These are phyloP conservation scores for Alnus rubra DNA, from an alignment of 306 rosid species.

Conservation along the genomic window DNA sequence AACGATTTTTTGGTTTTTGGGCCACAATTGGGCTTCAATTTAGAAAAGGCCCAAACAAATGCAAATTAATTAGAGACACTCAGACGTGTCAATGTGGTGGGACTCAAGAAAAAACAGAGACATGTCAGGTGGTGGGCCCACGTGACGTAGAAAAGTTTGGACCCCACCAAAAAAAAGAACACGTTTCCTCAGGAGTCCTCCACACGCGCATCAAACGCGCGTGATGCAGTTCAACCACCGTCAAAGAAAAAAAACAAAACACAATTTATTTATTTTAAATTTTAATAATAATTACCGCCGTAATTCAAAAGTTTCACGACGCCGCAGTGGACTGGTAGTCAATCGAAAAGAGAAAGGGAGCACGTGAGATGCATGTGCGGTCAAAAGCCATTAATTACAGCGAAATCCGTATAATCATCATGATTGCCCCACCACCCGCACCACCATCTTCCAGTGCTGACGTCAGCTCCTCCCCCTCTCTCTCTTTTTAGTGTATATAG, in stretches of 20 bases:
- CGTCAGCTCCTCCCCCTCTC: neutral
- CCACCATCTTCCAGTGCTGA: constrained; percentile 1
- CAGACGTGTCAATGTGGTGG: no score
- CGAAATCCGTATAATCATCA: constrained; percentile 23
- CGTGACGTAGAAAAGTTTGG: neutral
- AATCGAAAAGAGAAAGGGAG: neutral
- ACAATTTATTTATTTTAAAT: neutral
- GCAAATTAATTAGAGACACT: no score
- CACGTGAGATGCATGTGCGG: constrained; percentile 21
- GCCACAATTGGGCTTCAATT: neutral
- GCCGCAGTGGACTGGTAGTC: neutral
- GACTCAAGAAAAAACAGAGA: no score
- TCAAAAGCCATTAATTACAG: neutral
- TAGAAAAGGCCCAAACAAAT: neutral
- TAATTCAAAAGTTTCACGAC: neutral
- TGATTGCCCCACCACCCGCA: neutral
- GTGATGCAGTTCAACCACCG: neutral
- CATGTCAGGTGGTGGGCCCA: constrained; percentile 19
- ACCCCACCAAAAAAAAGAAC: neutral
- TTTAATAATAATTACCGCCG: neutral
- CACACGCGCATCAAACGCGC: constrained; percentile 6
- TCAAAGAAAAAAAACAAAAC: neutral
- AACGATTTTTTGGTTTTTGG: neutral
- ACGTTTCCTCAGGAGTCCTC: no score
- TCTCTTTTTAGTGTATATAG: no score